Base-by-base conservation (phyloP, 176 grass and related monocot species). In the Oryza punctata region DNA sequence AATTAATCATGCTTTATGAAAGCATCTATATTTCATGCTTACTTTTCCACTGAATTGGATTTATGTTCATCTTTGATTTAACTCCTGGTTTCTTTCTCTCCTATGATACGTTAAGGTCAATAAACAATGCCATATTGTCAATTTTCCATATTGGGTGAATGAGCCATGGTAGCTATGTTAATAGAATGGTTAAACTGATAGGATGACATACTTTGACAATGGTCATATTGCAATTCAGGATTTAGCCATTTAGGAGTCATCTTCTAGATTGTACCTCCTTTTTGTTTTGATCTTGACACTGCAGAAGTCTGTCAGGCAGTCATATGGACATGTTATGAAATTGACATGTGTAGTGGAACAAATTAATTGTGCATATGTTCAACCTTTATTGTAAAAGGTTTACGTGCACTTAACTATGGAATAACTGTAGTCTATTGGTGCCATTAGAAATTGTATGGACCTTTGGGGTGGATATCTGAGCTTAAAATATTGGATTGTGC, bases 1-100 rank as follows among this genome's bases (percentile, higher is more conserved):
- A 50, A 19, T 35, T 77, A 41, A 52, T 77, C 64, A 44, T 69
- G 32, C 12, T 84, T 59, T 69, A 68, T 43, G 65, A 29, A 44
- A 69, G 46, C 33, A 40, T 29, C n/a, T 76, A 6, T 30, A 6
- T 69, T n/a, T 12, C 82, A 75, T 77, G 18, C 24, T 28, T 40
- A 13, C 44, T 69, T 84, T 19, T 21, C 63, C 32, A 14, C 25
- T 49, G 29, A 59, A 76, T 41, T 76, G 14, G 73, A 59, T 24
- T 50, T n/a, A 10, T 67, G 46, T 54, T 37, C 12, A 45, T 65
- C 19, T 73, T 64, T 1, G 16, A 65, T 67, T 6, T 84, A 76
- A 67, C 15, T 68, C 9, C 15, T 75, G 15, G 45, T 38, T 13
- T 75, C 32, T 10, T 49, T 41, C 24, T 14, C 12, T 15, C 30